Base-by-base conservation (phyloP, 106 monocot genomes). In the Iris macrosiphon region DNA sequence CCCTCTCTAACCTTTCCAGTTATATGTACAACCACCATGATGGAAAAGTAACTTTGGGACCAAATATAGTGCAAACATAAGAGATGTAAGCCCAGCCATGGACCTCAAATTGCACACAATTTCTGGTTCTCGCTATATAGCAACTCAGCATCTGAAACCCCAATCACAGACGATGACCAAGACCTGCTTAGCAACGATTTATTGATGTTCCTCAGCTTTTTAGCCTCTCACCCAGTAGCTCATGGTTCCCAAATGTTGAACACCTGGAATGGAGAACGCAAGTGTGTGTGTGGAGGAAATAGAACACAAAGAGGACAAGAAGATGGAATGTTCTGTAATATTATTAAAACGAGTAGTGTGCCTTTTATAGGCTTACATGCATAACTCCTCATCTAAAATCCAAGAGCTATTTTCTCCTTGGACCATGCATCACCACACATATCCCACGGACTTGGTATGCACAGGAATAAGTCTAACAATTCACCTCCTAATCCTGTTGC, bases 181-280 rank as follows among this genome's bases (percentile, higher is more conserved):
- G 79, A 80, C 57, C 68, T 34, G 40, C 72, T 76, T 3, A 79
- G 55, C 0, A 76, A 66, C 9, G 72, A 72, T 11, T 63, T 56
- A 25, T 64, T 61, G 25, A 79, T 71, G 57, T 32, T 60, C 18
- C 75, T 79, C 45, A 76, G 14, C 65, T 73, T 85, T 60, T 48
- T 79, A n/a, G 75, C 44, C 48, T 85, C 75, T 61, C 55, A 79
- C 85, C 72, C 85, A 85, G 29, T 68, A 85, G 9, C 41, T 55
- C 85, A 85, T 76, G 1, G 65, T 79, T 13, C 76, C 85, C 29
- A n/a, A n/a, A n/a, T n/a, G n/a, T n/a, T n/a, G n/a, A n/a, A n/a
- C n/a, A n/a, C n/a, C n/a, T n/a, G n/a, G n/a, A n/a, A n/a, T n/a
- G n/a, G n/a, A n/a, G n/a, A n/a, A n/a, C n/a, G n/a, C n/a, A n/a